Percentiles rank a stretch among this genome's conserved stretches.
Evolutionary conservation across 768 basidiomycete species (phyloP).

Genomic region (Lactifluus hygrophoroides): DNA sequence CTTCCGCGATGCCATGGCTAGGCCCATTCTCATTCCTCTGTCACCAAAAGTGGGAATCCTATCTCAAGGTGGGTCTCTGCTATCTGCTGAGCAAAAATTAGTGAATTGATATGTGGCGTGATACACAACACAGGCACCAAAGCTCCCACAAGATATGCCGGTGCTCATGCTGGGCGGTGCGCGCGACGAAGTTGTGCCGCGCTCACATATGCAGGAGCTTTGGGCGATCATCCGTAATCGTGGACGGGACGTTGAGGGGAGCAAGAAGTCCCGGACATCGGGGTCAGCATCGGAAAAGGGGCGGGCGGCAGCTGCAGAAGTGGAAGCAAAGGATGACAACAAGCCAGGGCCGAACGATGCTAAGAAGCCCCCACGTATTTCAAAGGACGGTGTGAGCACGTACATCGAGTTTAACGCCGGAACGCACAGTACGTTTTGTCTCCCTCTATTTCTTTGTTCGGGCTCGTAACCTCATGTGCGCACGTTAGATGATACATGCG

Average conservation of each 20-base stretch:
- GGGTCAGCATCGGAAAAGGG: background rate
- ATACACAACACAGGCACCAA: constrained; percentile 22
- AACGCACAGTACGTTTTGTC: constrained; percentile 26
- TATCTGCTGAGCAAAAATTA: constrained; percentile 19
- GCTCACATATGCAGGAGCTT: constrained; percentile 64
- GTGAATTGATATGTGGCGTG: background rate
- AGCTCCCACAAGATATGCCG: constrained; percentile 56
- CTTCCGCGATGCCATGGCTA: constrained; percentile 65
- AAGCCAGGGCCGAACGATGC: background rate
- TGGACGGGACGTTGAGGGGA: background rate
- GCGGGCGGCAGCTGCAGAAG: too few species aligned
- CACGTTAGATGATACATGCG: constrained; percentile 27
- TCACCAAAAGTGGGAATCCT: constrained; percentile 84
- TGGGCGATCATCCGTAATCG: constrained; percentile 47
- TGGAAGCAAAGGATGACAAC: background rate
- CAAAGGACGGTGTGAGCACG: constrained; percentile 17
- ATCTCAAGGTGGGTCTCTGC: constrained; percentile 34
- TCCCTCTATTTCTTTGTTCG: background rate
- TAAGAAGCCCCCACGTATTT: constrained; percentile 6
- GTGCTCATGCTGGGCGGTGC: constrained; percentile 77
- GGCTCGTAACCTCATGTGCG: too few species aligned
- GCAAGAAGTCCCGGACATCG: background rate
- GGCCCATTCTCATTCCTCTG: constrained; percentile 70
- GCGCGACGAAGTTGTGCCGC: constrained; percentile 65
- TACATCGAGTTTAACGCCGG: constrained; percentile 25